phyloP scores from a whole-genome alignment of 2,329 filamentous ascomycete species.

The Shiraia sp. region DNA sequence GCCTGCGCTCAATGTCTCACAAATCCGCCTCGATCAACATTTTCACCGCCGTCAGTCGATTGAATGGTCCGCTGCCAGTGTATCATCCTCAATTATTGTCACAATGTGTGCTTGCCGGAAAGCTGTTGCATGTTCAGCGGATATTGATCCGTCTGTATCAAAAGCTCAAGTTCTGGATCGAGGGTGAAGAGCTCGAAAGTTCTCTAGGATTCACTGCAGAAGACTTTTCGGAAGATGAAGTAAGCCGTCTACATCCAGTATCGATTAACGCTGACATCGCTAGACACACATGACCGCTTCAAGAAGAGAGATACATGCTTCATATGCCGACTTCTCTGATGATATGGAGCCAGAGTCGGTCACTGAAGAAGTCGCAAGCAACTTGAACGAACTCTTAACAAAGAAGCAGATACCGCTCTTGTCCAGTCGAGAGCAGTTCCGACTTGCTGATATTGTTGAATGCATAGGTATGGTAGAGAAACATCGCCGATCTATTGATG shows the following conservation, averaged over 20 bases:
- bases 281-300: slow-evolving; percentile 46
- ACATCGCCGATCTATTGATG: slow-evolving; percentile 85
- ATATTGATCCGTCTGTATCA: slow-evolving; percentile 74
- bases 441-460: slow-evolving; percentile 80
- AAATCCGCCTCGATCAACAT: slow-evolving; percentile 64
- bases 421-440: slow-evolving; percentile 83
- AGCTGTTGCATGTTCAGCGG: slow-evolving; percentile 69
- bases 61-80: slow-evolving; percentile 85
- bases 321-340: slow-evolving; percentile 57
- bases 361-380: slow-evolving; percentile 69
- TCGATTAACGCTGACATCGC: slow-evolving; percentile 4
- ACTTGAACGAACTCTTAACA: slow-evolving; percentile 77
- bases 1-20: slow-evolving; percentile 56
- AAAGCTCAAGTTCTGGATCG: slow-evolving; percentile 78
- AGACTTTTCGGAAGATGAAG: slow-evolving; percentile 53
- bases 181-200: slow-evolving; percentile 79
- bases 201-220: slow-evolving; percentile 65
- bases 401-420: slow-evolving; percentile 76
- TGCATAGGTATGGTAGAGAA: slow-evolving; percentile 83
- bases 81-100: slow-evolving; percentile 92
- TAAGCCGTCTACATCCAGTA: slow-evolving; percentile 25
- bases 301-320: slow-evolving; percentile 55
- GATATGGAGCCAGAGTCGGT: slow-evolving; percentile 66
- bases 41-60: slow-evolving; percentile 77
- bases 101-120: slow-evolving; percentile 83